Percentiles rank a stretch among this genome's conserved stretches.
phyloP scores from a whole-genome alignment of 495 filamentous ascomycete genomes.

The Hypoxylon intermedium region DNA sequence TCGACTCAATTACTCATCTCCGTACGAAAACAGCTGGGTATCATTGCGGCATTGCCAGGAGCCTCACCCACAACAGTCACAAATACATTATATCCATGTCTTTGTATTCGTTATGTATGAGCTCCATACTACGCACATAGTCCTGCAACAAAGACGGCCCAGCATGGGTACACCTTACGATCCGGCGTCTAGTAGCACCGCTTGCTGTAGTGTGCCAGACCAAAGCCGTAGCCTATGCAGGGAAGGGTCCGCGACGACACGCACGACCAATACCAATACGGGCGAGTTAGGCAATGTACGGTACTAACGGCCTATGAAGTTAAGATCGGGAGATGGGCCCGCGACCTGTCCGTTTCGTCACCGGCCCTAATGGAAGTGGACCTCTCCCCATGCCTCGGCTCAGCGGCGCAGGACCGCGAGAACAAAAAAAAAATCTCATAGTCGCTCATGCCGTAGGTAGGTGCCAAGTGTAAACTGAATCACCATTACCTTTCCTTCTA shows the following conservation, averaged over 20 bases:
- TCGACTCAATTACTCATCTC: slow-evolving; percentile 21
- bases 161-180: slow-evolving; percentile 8
- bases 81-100: too few relatives aligned
- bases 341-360: slow-evolving; percentile 22
- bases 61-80: neutral
- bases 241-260: too few relatives aligned
- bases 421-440: slow-evolving; percentile 1
- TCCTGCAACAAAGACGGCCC: too few relatives aligned
- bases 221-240: too few relatives aligned
- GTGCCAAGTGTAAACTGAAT: neutral
- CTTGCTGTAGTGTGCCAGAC: neutral
- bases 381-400: slow-evolving; percentile 19
- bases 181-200: slow-evolving; percentile 9
- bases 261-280: neutral
- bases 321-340: slow-evolving; percentile 1
- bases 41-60: neutral
- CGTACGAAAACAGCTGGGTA: neutral
- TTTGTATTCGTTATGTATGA: too few relatives aligned
- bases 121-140: too few relatives aligned
- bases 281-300: neutral
- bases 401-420: neutral
- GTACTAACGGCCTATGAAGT: slow-evolving; percentile 23
- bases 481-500: neutral
- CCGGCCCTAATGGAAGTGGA: slow-evolving; percentile 32
- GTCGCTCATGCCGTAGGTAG: slow-evolving; percentile 4